phyloP scores from a whole-genome alignment of 176 grass and related monocot genomes.

The Guadua angustifolia region DNA sequence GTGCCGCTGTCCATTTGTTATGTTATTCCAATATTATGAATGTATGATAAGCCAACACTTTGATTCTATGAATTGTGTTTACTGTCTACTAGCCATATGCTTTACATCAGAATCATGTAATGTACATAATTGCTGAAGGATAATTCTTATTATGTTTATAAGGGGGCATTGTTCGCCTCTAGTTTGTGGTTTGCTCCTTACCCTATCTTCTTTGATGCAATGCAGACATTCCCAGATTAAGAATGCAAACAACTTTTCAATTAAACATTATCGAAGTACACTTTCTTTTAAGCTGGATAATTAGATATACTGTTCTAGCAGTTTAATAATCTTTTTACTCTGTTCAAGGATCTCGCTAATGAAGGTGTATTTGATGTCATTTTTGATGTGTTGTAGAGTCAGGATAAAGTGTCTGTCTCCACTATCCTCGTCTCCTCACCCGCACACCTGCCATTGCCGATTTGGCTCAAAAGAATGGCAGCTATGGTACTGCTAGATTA shows the following conservation, averaged over 20 bases:
- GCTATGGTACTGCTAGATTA: too few relatives aligned
- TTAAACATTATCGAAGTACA: constrained; percentile 17
- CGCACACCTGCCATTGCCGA: too few relatives aligned
- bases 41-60: constrained; percentile 1
- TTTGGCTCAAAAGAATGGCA: too few relatives aligned
- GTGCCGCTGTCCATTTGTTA: not conserved
- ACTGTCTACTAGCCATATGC: not conserved
- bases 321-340: constrained; percentile 41
- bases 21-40: constrained; percentile 8
- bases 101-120: constrained; percentile 19
- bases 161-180: constrained; percentile 23
- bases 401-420: constrained; percentile 71
- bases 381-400: constrained; percentile 80
- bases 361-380: constrained; percentile 84
- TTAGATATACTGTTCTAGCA: constrained; percentile 10
- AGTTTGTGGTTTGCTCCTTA: constrained; percentile 34
- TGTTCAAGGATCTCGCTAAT: constrained; percentile 66
- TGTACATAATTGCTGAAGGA: not conserved
- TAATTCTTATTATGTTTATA: not conserved
- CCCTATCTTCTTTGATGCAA: not conserved
- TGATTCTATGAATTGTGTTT: constrained; percentile 4
- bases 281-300: constrained; percentile 28
- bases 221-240: constrained; percentile 10
- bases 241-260: not conserved
- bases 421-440: too few relatives aligned